Conservation (phyloP, 306 rosid genomes). For the Castanospermum australe region DNA sequence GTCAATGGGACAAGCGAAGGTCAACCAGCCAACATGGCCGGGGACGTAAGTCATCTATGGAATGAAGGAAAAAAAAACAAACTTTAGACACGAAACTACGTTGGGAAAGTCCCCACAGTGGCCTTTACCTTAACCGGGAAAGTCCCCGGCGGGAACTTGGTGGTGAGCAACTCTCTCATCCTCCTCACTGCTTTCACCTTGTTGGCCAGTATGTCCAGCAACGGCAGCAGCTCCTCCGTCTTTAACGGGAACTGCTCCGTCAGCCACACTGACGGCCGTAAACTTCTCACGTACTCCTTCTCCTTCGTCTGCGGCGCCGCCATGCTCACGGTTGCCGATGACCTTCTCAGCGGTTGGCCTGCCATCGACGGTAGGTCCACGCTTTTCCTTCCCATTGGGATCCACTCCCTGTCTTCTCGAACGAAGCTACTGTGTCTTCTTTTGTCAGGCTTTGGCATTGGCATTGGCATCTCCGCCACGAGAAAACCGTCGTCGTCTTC, state of each 20-base stretch:
- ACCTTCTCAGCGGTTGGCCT: slow-evolving; percentile 40
- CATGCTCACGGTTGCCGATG: slow-evolving; percentile 21
- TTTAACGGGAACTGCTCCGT: slow-evolving; percentile 95
- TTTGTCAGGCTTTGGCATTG: slow-evolving; percentile 42
- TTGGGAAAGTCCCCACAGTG: background rate
- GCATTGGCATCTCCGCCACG: slow-evolving; percentile 91
- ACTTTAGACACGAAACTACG: too few species aligned
- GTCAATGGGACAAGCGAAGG: background rate
- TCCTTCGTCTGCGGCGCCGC: slow-evolving; percentile 62
- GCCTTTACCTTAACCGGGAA: slow-evolving; percentile 95
- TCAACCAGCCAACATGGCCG: background rate
- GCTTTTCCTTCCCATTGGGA: slow-evolving; percentile 72
- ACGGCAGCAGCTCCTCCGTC: slow-evolving; percentile 88
- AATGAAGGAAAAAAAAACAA: too few species aligned
- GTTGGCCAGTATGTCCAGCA: slow-evolving; percentile 88
- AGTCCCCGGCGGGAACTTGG: slow-evolving; percentile 90
- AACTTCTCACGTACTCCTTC: slow-evolving; percentile 77
- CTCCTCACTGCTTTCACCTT: slow-evolving; percentile 93
- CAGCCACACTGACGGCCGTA: slow-evolving; percentile 89
- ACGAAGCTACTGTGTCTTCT: slow-evolving; percentile 92
- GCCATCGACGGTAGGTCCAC: slow-evolving; percentile 60
- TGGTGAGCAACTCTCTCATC: slow-evolving; percentile 90
- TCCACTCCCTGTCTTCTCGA: slow-evolving; percentile 78
- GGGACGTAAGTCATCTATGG: background rate
- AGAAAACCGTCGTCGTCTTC: slow-evolving; percentile 94